Evolutionary conservation across 306 rosid species (phyloP), one percentile per base, ranked within the genome.

Genomic region (Aeschynomene evenia): DNA sequence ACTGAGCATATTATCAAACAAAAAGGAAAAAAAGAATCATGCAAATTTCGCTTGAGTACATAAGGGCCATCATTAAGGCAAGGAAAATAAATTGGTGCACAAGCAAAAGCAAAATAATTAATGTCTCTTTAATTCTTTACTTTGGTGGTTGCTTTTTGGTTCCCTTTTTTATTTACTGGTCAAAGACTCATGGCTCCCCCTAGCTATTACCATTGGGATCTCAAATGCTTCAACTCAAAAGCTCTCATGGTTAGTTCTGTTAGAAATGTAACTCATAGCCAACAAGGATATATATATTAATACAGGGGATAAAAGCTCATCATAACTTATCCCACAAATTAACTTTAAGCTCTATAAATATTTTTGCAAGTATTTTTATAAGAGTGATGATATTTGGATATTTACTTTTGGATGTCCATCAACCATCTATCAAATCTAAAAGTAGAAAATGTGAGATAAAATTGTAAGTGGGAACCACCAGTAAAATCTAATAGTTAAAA

Each of bases 71-170:
- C 40, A 76, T 80, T 67, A 71, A 51, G 64, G 73, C 39, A 71
- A 50, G 65, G 76, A 71, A 71, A 9, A 76, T 72, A 60, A 71
- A 58, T 80, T 76, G 84, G 81, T 66, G 75, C 75, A 71, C 78
- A 81, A 76, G 79, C 81, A 79, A 79, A 68, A 79, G 28, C 48
- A 66, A 67, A 66, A 53, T 71, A 22, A 80, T 71, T 54, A 52
- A 53, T 21, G 9, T 49, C 53, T 52, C 75, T 71, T 75, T n/a
- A n/a, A n/a, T n/a, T 59, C 71, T 24, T 59, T 34, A 37, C 74
- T 42, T 59, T 70, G 54, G 3, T 63, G 15, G 64, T 65, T 65
- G 63, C 76, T 72, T 76, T n/a, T 81, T 81, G 26, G 68, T 39
- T 19, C 18, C 66, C 19, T 76, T 76, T 71, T 76, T 71, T 66